Percentiles rank a stretch among this genome's conserved stretches.
These are phyloP conservation scores for Microbotryomycetes sp. DNA, from an alignment of 1,284 basidiomycete species.

Conservation along the genomic window DNA sequence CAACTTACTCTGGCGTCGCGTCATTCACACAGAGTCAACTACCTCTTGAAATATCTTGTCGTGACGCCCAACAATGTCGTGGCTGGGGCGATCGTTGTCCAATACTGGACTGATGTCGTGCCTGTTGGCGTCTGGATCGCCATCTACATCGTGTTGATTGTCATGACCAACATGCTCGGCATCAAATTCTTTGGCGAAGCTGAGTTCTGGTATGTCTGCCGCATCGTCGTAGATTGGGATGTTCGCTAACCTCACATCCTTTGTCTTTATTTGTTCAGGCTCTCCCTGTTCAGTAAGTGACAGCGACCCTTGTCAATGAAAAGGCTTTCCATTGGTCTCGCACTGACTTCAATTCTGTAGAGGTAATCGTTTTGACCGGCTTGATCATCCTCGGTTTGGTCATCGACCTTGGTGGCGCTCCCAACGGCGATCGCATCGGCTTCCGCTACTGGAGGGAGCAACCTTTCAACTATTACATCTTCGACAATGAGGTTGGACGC, in stretches of 20 bases:
- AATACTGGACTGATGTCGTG: conserved; percentile 18
- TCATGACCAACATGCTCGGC: conserved; percentile 45
- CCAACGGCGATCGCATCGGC: conserved; percentile 55
- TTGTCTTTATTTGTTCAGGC: conserved; percentile 12
- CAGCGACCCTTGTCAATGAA: conserved; percentile 34
- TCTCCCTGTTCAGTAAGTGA: conserved; percentile 39
- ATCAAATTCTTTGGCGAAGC: conserved; percentile 54
- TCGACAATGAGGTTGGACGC: conserved; percentile 39
- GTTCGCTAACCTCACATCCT: conserved; percentile 19
- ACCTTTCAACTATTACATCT: conserved; percentile 49
- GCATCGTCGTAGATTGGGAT: conserved; percentile 29
- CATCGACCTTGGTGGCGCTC: conserved; percentile 61
- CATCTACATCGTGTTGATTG: conserved; percentile 42
- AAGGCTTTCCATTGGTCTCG: no score
- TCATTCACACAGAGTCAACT: background rate
- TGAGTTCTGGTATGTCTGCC: conserved; percentile 53
- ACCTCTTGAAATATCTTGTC: conserved; percentile 41
- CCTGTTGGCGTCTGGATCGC: conserved; percentile 40
- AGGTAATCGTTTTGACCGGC: conserved; percentile 52
- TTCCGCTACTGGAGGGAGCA: conserved; percentile 69
- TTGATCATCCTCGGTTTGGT: conserved; percentile 53
- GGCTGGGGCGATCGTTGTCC: conserved; percentile 39
- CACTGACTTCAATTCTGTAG: no score
- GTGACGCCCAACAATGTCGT: conserved; percentile 46
- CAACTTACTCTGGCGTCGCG: background rate